These are phyloP conservation scores for Bryum argenteum DNA, from an alignment of 225 moss, liverwort and hornwort species.

Conservation along the genomic window DNA sequence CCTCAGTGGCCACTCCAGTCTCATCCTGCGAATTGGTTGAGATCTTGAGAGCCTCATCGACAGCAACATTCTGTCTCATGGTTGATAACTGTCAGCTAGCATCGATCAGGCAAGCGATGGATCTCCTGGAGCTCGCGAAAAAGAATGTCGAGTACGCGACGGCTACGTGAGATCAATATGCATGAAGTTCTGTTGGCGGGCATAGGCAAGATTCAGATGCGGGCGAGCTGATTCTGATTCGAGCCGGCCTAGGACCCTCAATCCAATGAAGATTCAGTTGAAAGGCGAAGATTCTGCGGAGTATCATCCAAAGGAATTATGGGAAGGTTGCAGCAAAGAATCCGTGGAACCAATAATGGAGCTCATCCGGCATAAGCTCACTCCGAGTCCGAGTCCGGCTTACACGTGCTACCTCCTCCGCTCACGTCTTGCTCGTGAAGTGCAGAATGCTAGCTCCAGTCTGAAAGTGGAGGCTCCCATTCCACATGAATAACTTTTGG, in stretches of 20 bases:
- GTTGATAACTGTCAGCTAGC: background rate
- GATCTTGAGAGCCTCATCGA: slow-evolving; percentile 22
- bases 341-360: slow-evolving; percentile 20
- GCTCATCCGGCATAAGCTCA: background rate
- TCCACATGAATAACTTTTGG: no score
- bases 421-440: no score
- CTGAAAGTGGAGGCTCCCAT: no score
- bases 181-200: background rate
- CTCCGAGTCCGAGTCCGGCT: slow-evolving; percentile 3
- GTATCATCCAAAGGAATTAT: background rate
- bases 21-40: slow-evolving; percentile 19
- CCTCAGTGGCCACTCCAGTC: slow-evolving; percentile 24
- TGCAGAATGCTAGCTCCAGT: no score
- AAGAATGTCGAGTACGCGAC: no score
- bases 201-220: slow-evolving; percentile 16
- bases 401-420: slow-evolving; percentile 1
- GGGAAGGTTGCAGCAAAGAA: background rate
- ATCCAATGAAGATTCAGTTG: slow-evolving; percentile 5
- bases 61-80: background rate
- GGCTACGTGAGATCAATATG: background rate
- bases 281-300: slow-evolving; percentile 7
- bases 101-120: background rate
- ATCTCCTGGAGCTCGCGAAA: no score
- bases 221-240: background rate
- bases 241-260: no score